Evolutionary conservation across 257 asterid genomes (phyloP), one percentile per base, ranked within the genome.

Genomic region (Euphrasia confusa): DNA sequence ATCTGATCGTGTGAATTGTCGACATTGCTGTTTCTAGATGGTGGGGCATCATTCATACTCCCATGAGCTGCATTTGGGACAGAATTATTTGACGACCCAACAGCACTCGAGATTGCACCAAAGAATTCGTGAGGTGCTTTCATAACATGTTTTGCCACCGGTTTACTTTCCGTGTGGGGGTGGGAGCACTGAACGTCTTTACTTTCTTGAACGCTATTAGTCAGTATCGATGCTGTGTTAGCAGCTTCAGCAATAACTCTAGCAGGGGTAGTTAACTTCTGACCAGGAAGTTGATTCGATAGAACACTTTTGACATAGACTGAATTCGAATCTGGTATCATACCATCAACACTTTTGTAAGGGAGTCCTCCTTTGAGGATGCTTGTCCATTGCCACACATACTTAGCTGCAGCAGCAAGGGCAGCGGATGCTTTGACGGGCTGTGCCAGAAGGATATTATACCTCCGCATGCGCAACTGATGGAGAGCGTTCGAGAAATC

Each of bases 401-500:
- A 74, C 33, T 68, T 75, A 15, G 83, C 80, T 48, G 88, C 85
- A 48, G 87, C 81, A 63, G 70, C 74, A 48, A 83, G 90, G 50
- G 80, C 71, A 17, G 71, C 69, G 2, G 88, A 81, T 18, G 83
- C 82, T 60, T 73, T 45, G 15, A 33, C 30, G 17, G 90, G 88
- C 60, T 81, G 87, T 27, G 88, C 85, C 5, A 81, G 67, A 64
- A 84, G 85, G 71, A 84, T 77, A 65, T 84, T 79, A 66, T 79
- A 77, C 49, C 75, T 63, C 21, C 83, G 77, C 85, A 79, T 65
- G 26, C 85, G 75, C 37, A 84, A 69, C 53, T 81, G 87, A 70
- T 84, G 80, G 64, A 84, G 83, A 15, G 85, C 83, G 48, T 81
- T 73, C 33, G 85, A 81, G 40, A 83, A 84, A 70, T 77, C 87